Conservation (phyloP, 2,329 filamentous ascomycete species). For the Malbranchea cinnamomea region DNA sequence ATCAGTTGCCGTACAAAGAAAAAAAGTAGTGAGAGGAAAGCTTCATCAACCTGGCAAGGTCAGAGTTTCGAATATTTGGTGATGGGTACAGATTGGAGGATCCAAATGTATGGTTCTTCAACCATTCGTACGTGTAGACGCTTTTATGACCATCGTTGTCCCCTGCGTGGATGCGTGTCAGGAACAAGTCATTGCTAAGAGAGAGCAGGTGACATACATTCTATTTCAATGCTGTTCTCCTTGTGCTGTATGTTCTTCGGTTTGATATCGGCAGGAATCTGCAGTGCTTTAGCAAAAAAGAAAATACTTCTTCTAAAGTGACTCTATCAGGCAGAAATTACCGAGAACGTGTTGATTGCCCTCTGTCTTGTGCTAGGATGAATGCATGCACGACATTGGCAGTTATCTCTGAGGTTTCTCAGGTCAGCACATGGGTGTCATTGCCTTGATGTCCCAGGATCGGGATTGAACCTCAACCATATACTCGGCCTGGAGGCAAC, state of each 20-base stretch:
- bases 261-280: constrained; percentile 35
- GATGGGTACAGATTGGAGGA: too few species aligned
- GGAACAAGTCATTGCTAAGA: constrained; percentile 3
- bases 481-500: constrained; percentile 9
- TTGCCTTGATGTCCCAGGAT: too few species aligned
- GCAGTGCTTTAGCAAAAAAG: background rate
- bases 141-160: constrained; percentile 53
- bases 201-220: constrained; percentile 28
- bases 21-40: too few species aligned
- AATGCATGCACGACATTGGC: constrained; percentile 51
- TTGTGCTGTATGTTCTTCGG: constrained; percentile 19
- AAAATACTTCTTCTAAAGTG: too few species aligned
- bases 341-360: constrained; percentile 49
- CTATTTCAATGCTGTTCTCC: constrained; percentile 30
- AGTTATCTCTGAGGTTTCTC: constrained; percentile 49
- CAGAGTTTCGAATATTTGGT: too few species aligned
- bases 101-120: constrained; percentile 36
- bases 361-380: constrained; percentile 58
- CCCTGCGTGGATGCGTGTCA: constrained; percentile 34
- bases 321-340: constrained; percentile 6
- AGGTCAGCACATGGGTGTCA: background rate
- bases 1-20: too few species aligned
- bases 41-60: too few species aligned
- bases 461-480: constrained; percentile 11
- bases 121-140: constrained; percentile 50